Conservation (phyloP, 2,329 filamentous ascomycete genomes). For the Colletotrichum gloeosporioides region DNA sequence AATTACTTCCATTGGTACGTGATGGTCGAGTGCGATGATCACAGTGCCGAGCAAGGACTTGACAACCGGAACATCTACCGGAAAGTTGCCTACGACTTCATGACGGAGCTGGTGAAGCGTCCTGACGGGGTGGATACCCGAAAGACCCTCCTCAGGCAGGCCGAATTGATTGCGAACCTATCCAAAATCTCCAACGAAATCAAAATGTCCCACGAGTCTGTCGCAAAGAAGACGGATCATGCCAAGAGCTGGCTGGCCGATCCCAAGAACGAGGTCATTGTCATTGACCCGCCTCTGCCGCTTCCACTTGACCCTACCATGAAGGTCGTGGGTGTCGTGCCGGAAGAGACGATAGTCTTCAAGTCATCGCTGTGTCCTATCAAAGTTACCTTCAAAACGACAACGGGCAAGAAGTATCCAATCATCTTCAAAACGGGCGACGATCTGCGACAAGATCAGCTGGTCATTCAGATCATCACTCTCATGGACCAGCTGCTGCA, state of each 20-base stretch:
- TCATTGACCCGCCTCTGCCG: conserved; percentile 84
- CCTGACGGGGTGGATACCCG: conserved; percentile 75
- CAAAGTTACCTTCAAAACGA: conserved; percentile 87
- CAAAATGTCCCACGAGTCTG: conserved; percentile 78
- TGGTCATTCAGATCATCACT: conserved; percentile 93
- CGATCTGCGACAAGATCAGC: conserved; percentile 93
- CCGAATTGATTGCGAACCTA: conserved; percentile 85
- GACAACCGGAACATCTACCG: conserved; percentile 86
- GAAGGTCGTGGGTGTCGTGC: conserved; percentile 77
- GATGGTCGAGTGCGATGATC: conserved; percentile 95
- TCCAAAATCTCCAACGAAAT: conserved; percentile 91
- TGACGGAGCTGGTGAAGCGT: conserved; percentile 80
- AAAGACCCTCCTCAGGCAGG: conserved; percentile 81
- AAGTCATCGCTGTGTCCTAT: conserved; percentile 94
- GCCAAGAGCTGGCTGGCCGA: conserved; percentile 87
- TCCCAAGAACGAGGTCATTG: conserved; percentile 85
- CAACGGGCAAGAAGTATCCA: conserved; percentile 78
- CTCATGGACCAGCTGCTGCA: conserved; percentile 95
- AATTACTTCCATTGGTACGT: conserved; percentile 99
- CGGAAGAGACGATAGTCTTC: conserved; percentile 89
- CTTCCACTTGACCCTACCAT: conserved; percentile 88
- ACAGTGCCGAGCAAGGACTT: conserved; percentile 74
- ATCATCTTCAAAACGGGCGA: conserved; percentile 98
- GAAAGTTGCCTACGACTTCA: conserved; percentile 95
- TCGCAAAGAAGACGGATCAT: conserved; percentile 80